phyloP scores from a whole-genome alignment of 2,329 filamentous ascomycete genomes.

The Parascedosporium putredinis region DNA sequence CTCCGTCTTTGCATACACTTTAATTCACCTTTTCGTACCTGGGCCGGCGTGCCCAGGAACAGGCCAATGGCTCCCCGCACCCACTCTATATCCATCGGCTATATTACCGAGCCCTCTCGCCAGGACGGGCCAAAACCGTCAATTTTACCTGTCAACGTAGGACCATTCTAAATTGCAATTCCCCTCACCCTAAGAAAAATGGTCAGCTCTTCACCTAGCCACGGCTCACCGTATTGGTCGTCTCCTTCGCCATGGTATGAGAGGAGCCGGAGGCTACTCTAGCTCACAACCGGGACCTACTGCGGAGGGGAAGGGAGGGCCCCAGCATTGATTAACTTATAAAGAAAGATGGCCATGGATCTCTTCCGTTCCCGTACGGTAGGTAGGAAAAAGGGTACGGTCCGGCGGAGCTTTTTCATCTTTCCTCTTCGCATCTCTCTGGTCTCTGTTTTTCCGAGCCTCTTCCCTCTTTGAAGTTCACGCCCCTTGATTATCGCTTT shows the following conservation, averaged over 20 bases:
- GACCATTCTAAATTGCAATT: background rate
- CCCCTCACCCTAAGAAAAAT: too few species aligned
- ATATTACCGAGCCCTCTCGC: background rate
- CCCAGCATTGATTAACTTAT: too few species aligned
- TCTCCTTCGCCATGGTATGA: background rate
- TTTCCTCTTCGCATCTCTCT: background rate
- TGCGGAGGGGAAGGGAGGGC: too few species aligned
- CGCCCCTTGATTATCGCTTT: too few species aligned
- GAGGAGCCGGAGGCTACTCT: background rate
- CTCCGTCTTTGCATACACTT: background rate
- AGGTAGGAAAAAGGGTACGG: background rate
- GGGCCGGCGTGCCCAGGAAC: background rate
- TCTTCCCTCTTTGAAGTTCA: too few species aligned
- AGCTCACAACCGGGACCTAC: too few species aligned
- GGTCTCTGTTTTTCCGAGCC: background rate
- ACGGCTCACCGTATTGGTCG: background rate
- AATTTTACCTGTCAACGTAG: background rate
- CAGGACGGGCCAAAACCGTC: background rate
- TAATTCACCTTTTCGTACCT: background rate
- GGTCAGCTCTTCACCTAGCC: too few species aligned
- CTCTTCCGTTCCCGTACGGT: too few species aligned
- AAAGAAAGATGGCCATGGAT: too few species aligned
- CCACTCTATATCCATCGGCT: constrained; percentile 1
- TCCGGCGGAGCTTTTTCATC: background rate
- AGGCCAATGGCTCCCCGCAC: background rate